Conservation (phyloP, 1,284 basidiomycete species). For the Melampsora larici-populina region DNA sequence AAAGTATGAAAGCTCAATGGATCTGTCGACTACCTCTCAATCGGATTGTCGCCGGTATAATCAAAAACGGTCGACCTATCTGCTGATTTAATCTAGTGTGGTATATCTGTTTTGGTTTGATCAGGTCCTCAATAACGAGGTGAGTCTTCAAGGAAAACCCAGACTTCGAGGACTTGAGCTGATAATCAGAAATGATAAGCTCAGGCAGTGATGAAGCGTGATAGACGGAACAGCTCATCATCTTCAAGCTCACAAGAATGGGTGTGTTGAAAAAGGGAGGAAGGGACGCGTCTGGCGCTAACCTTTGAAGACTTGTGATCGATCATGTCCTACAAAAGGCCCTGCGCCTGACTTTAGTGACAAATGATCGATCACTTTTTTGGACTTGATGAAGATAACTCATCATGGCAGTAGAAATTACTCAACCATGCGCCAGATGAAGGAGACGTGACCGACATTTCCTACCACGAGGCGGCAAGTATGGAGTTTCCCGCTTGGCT, state of each 20-base stretch:
- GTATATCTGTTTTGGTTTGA: conserved; percentile 6
- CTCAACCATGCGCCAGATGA: too few relatives aligned
- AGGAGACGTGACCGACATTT: too few relatives aligned
- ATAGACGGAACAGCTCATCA: neutral
- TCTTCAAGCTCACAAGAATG: neutral
- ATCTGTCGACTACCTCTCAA: neutral
- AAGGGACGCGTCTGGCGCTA: neutral
- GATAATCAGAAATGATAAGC: neutral
- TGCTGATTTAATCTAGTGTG: neutral
- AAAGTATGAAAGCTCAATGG: neutral
- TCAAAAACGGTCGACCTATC: conserved; percentile 1
- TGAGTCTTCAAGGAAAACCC: neutral
- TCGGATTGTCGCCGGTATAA: neutral
- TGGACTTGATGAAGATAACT: too few relatives aligned
- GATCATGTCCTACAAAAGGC: neutral
- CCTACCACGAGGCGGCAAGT: too few relatives aligned
- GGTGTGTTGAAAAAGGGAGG: neutral
- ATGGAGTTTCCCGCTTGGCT: too few relatives aligned
- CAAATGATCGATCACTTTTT: too few relatives aligned
- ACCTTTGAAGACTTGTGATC: neutral
- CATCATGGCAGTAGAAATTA: too few relatives aligned
- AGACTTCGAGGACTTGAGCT: neutral
- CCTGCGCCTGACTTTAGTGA: too few relatives aligned
- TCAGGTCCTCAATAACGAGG: neutral
- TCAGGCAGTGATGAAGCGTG: neutral